Percentiles rank a stretch among this genome's conserved stretches.
phyloP scores from a whole-genome alignment of 805 yeast species.

The Saccharomycopsis fodiens region DNA sequence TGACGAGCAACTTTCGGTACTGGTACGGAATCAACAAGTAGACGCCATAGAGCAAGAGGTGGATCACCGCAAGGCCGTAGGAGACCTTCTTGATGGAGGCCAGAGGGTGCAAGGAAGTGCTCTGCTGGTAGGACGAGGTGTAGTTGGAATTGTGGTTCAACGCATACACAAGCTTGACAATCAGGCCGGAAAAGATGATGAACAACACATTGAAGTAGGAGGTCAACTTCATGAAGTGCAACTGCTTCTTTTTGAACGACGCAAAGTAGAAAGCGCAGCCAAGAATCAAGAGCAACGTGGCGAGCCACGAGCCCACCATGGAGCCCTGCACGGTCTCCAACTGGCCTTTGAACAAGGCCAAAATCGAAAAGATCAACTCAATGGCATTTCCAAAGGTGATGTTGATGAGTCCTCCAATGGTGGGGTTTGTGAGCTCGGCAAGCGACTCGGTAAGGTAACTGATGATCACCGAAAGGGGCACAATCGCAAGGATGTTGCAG shows the following conservation, averaged over 20 bases:
- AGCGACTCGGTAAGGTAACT: constrained; percentile 16
- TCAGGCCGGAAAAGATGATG: constrained; percentile 16
- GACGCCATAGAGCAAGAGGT: constrained; percentile 12
- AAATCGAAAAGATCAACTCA: constrained; percentile 17
- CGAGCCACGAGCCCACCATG: constrained; percentile 19
- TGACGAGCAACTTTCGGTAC: constrained; percentile 6
- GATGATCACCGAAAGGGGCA: constrained; percentile 18
- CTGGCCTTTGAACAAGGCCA: constrained; percentile 17
- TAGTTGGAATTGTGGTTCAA: constrained; percentile 11
- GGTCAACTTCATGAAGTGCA: constrained; percentile 12
- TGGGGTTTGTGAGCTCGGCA: constrained; percentile 17
- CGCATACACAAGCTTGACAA: constrained; percentile 12
- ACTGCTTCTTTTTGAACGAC: constrained; percentile 15
- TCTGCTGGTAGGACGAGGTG: constrained; percentile 9
- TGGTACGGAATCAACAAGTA: constrained; percentile 18
- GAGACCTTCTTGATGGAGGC: constrained; percentile 11
- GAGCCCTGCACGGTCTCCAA: constrained; percentile 20
- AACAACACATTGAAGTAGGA: constrained; percentile 15
- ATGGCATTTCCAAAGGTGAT: constrained; percentile 20
- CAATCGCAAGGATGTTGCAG: constrained; percentile 18
- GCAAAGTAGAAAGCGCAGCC: constrained; percentile 18
- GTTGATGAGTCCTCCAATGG: constrained; percentile 18
- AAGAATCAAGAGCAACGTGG: constrained; percentile 17
- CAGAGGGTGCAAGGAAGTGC: constrained; percentile 22
- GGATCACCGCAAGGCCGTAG: constrained; percentile 16